Conservation (phyloP, 2,329 filamentous ascomycete genomes). For the Sporothrix pallida region DNA sequence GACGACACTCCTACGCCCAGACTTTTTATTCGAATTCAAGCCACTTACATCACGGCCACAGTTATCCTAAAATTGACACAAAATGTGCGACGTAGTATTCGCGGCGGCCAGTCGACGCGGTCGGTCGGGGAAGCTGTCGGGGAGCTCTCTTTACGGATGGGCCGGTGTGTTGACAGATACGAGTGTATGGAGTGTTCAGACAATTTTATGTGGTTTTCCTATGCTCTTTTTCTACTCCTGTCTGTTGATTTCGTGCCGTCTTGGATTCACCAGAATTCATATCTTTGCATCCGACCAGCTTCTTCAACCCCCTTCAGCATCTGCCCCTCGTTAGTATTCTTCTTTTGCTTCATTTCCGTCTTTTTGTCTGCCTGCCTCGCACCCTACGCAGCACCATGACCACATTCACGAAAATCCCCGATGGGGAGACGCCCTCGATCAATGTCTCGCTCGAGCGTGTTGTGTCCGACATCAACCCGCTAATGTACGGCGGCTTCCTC, state of each 20-base stretch:
- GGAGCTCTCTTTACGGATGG: too few relatives aligned
- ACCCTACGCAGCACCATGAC: neutral
- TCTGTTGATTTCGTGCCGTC: neutral
- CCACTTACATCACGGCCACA: slow-evolving; percentile 3
- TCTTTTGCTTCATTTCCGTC: neutral
- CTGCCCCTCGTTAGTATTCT: neutral
- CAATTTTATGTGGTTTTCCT: too few relatives aligned
- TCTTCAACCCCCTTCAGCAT: too few relatives aligned
- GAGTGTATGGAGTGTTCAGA: too few relatives aligned
- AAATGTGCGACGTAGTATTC: neutral
- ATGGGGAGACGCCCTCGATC: slow-evolving; percentile 12
- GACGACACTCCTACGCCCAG: neutral
- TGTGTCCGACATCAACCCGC: slow-evolving; percentile 75
- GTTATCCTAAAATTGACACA: neutral
- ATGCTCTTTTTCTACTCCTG: neutral
- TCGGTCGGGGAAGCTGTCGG: neutral
- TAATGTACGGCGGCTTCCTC: slow-evolving; percentile 83
- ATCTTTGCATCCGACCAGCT: too few relatives aligned
- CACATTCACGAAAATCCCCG: slow-evolving; percentile 5
- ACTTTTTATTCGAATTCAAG: neutral
- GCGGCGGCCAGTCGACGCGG: neutral
- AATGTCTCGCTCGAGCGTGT: neutral
- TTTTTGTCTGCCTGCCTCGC: too few relatives aligned
- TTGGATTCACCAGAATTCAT: too few relatives aligned
- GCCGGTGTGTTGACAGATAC: too few relatives aligned